Evolutionary conservation across 2,329 filamentous ascomycete species (phyloP).

Genomic region (Leptoxyphium fumago): DNA sequence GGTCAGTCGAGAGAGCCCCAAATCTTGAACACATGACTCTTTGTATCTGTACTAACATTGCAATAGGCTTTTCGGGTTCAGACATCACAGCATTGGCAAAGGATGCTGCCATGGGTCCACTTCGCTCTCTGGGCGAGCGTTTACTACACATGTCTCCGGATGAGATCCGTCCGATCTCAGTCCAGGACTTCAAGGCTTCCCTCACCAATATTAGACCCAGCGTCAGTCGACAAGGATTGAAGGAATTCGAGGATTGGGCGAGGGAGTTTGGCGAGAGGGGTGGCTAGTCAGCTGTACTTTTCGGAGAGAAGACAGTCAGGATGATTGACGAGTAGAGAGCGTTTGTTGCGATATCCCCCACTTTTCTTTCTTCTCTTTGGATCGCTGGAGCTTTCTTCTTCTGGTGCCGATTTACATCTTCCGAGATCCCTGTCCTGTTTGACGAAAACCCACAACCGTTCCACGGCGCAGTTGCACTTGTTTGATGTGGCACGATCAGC

Average conservation of each 20-base stretch:
- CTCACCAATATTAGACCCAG: constrained; percentile 75
- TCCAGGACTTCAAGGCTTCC: constrained; percentile 73
- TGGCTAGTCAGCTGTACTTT: constrained; percentile 34
- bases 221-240: constrained; percentile 70
- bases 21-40: not conserved
- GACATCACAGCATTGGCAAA: constrained; percentile 95
- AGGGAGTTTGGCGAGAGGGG: constrained; percentile 83
- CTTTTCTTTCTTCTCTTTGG: too few relatives aligned
- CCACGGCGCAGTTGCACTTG: too few relatives aligned
- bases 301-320: not conserved
- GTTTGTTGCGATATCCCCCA: not conserved
- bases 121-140: constrained; percentile 79
- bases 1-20: constrained; percentile 37
- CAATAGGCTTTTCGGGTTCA: constrained; percentile 61
- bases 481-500: too few relatives aligned
- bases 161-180: constrained; percentile 73
- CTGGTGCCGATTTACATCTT: too few relatives aligned
- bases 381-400: too few relatives aligned
- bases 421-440: too few relatives aligned
- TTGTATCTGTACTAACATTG: not conserved
- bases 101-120: constrained; percentile 92
- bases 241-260: constrained; percentile 90
- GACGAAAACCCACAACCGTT: too few relatives aligned
- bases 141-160: constrained; percentile 86
- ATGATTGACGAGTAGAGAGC: not conserved